phyloP scores from a whole-genome alignment of 495 filamentous ascomycete genomes.

The Talaromyces thailandensis region DNA sequence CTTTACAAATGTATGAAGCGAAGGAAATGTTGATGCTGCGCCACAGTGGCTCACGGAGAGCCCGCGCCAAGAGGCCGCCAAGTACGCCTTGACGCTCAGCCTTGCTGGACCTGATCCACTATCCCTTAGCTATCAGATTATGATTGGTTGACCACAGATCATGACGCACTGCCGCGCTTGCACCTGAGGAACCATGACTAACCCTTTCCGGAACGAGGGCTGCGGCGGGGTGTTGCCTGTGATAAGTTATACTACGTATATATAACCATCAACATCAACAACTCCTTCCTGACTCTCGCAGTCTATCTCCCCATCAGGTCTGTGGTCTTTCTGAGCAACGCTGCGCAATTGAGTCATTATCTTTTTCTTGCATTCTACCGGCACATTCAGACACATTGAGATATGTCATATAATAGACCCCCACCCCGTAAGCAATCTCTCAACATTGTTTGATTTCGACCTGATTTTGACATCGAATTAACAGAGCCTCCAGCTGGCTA shows the following conservation, averaged over 20 bases:
- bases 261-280: background rate
- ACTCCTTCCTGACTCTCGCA: background rate
- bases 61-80: background rate
- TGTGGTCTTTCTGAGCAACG: background rate
- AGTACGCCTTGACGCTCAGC: background rate
- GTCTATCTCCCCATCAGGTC: background rate
- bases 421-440: background rate
- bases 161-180: background rate
- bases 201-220: background rate
- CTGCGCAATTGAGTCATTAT: background rate
- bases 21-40: background rate
- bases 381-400: background rate
- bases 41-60: slow-evolving; percentile 1
- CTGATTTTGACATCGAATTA: background rate
- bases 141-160: background rate
- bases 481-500: background rate
- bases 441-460: background rate
- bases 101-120: background rate
- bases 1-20: too few relatives aligned
- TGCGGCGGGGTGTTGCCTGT: background rate
- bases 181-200: background rate
- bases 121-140: background rate
- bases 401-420: slow-evolving; percentile 6
- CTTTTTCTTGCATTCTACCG: background rate
- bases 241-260: too few relatives aligned